Base-by-base conservation (phyloP, 164 flowering plant genomes). In the Kingdonia uniflora region DNA sequence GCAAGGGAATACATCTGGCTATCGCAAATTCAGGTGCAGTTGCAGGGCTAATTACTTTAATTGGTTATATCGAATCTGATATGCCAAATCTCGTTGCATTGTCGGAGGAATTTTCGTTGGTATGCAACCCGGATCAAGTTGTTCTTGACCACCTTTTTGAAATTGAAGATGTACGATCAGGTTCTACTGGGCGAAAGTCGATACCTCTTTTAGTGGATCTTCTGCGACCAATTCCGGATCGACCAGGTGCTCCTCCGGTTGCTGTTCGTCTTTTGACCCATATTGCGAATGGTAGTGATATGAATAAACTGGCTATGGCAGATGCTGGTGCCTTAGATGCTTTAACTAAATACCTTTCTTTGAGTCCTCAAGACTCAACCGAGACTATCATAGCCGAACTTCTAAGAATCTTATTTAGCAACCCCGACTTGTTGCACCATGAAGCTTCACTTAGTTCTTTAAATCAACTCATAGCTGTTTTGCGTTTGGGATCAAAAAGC, bases 241-340 rank as follows among this genome's bases (percentile, higher is more conserved):
- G 88, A 60, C 87, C 88, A 13, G 82, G 86, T 58, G 96, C 92
- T 44, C 94, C 96, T 51, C 77, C 82, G 17, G 44, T 74, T 72
- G 72, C 86, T 54, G 81, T 87, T 57, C 69, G 59, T 39, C 78
- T 87, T 43, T 66, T 87, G 74, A 78, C 72, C 38, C 72, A 49
- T 40, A 72, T 87, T 64, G 96, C 90, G 16, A 84, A 80, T 60
- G 94, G 77, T 55, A 80, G 70, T 76, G 96, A 87, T 59, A 56
- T 76, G 44, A 84, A 84, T 65, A 87, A 87, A 62, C 57, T 79
- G 54, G 58, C 74, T n/a, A 82, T 85, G 81, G 94, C 90, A 50
- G 96, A 87, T 63, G 78, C 94, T 63, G 96, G 96, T 65, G 96
- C 77, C 50, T 56, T 87, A 55, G 96, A 87, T 74, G 87, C 88